Base-by-base conservation (phyloP, 805 yeast species). In the Maudiozyma barnettii region DNA sequence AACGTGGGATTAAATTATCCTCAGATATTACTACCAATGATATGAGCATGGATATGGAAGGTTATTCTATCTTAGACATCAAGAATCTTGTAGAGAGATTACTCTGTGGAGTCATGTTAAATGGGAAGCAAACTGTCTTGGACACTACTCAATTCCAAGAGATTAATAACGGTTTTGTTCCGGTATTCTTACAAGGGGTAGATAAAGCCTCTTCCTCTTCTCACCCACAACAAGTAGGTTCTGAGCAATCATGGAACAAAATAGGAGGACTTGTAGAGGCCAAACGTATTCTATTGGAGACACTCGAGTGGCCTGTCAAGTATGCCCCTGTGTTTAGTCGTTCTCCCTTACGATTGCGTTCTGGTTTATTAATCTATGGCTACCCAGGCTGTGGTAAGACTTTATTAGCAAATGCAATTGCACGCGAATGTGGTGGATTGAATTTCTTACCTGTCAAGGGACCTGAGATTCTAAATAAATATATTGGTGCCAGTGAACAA, bases 311-410 rank as follows among this genome's bases (percentile, higher is more conserved):
- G 97, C 99, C 99, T 2, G 87, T 95, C 1, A 88, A 82, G 57
- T 91, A 91, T 60, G 95, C 96, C 0, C 96, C 97, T 5, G 87
- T 91, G n/a, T 91, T 93, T 66, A 81, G 82, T 16, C 79, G 79
- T 51, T 87, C 95, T 58, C 95, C 98, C 0, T 69, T 91, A 45
- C 69, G 98, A 47, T 71, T 91, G 45, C 74, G 98, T 57, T 87
- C 96, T 0, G 99, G 99, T 44, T 78, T 91, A 21, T 68, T 91
- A 44, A 74, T 91, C 13, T 91, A 91, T 64, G 99, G 99, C 0
- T 91, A 87, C 61, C 98, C 99, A 0, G 99, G 99, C 2, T 91
- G 99, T 67, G 99, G 99, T 41, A 91, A 91, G 65, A 91, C 98
- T 0, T 71, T 90, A 51, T 65, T 91, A 37, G 98, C 98, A 0